Conservation (phyloP, 345 rosid species). For the Lumnitzera racemosa region DNA sequence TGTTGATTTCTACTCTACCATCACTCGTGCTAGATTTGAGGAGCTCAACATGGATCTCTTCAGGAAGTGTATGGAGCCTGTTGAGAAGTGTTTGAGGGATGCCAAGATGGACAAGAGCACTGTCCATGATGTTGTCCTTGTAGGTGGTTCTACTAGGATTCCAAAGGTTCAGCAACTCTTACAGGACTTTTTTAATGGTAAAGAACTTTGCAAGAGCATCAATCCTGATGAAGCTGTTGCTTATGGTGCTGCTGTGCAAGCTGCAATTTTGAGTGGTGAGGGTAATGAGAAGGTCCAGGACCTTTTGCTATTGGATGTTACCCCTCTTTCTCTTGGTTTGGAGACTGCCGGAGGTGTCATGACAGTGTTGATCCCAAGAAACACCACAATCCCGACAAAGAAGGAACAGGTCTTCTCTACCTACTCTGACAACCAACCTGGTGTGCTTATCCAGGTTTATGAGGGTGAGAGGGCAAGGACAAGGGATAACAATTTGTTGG, state of each 20-base stretch:
- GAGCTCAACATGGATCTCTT: slow-evolving; percentile 43
- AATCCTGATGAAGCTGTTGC: slow-evolving; percentile 55
- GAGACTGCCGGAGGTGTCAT: slow-evolving; percentile 17
- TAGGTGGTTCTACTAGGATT: slow-evolving; percentile 47
- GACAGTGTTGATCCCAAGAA: slow-evolving; percentile 13
- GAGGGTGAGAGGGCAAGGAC: slow-evolving; percentile 27
- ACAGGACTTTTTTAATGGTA: slow-evolving; percentile 44
- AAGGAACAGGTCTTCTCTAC: slow-evolving; percentile 23
- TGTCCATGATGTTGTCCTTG: slow-evolving; percentile 46
- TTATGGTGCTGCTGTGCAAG: slow-evolving; percentile 47
- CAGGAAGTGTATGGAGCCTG: slow-evolving; percentile 46
- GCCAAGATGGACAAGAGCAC: slow-evolving; percentile 49
- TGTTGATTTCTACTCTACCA: slow-evolving; percentile 39
- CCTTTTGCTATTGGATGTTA: slow-evolving; percentile 32
- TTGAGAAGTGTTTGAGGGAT: slow-evolving; percentile 48
- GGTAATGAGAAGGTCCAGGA: slow-evolving; percentile 43
- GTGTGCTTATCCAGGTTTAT: slow-evolving; percentile 24
- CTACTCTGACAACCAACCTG: slow-evolving; percentile 23
- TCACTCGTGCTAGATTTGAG: slow-evolving; percentile 43
- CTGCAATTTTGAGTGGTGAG: slow-evolving; percentile 45
- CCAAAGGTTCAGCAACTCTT: slow-evolving; percentile 47
- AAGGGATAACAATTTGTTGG: slow-evolving; percentile 24
- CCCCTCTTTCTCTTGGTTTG: slow-evolving; percentile 31
- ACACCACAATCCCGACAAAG: slow-evolving; percentile 23
- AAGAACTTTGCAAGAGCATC: slow-evolving; percentile 49